Evolutionary conservation across 108 stramenopile species (phyloP), one percentile per base, ranked within the genome.

Genomic region (Cyclotella baltica): DNA sequence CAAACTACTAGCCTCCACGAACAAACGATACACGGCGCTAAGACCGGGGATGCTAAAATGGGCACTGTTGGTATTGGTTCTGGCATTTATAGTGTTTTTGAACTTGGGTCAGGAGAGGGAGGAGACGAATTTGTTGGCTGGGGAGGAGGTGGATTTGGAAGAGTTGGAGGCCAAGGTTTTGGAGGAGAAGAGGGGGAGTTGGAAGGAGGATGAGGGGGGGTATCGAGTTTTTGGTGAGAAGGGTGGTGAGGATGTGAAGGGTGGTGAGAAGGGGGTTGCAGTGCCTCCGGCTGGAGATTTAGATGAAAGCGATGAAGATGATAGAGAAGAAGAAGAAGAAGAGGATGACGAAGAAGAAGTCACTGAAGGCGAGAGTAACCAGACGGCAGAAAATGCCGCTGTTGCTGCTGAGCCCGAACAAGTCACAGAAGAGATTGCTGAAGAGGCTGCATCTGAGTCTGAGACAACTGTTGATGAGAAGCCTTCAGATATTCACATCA

Each of bases 71-170:
- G 61, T 80, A 0, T 47, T 68, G 6, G 52, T 58, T 2, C 28
- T 81, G 38, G 80, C 80, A 15, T 6, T 70, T 19, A 58, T 62
- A 27, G 79, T 80, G 8, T 68, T 74, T 23, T 33, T 73, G 20
- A 72, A 80, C 53, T 46, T 80, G 0, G 72, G 72, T 0, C 57
- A 73, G 57, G 79, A 74, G 67, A 16, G 51, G 13, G 62, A 40
- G 36, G 76, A 77, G 31, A 63, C 76, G 56, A 37, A 29, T n/a
- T 27, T 59, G 27, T 28, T 48, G 31, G n/a, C n/a, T n/a, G 34
- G 22, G 37, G 38, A 20, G 8, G 57, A 58, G 50, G 76, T 61
- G 18, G 28, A 37, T 61, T 34, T 23, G 18, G 68, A 40, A 50
- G 34, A 64, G 29, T 33, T 40, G 31, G 63, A 63, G 50, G 65